A percentile compares a stretch with the other conserved stretches of the same genome.
Evolutionary conservation across 1,284 basidiomycete species (phyloP).

Genomic region (Golubevia pallescens): DNA sequence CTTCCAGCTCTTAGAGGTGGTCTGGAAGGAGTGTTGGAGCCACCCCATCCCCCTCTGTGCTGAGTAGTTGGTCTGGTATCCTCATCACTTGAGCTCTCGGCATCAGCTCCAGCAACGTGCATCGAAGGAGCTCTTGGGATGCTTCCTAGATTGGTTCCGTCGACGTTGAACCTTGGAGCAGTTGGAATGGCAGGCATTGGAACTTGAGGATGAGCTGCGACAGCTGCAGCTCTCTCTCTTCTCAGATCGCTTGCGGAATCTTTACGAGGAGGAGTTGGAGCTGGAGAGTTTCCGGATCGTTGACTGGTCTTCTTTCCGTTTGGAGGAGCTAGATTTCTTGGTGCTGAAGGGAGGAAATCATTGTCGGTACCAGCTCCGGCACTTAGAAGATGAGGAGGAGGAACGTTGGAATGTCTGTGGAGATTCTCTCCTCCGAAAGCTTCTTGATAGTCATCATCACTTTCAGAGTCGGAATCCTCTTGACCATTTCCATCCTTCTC

Average conservation of each 20-base stretch:
- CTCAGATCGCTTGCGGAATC: not conserved
- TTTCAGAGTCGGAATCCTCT: slow-evolving; percentile 32
- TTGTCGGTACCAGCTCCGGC: slow-evolving; percentile 27
- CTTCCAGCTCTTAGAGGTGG: not conserved
- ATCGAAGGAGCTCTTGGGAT: not conserved
- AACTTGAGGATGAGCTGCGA: not conserved
- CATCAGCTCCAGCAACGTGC: not conserved
- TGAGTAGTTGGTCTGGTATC: no score
- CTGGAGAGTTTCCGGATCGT: slow-evolving; percentile 4
- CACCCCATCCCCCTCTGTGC: no score
- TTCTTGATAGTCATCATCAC: slow-evolving; percentile 33
- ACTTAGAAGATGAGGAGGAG: slow-evolving; percentile 30
- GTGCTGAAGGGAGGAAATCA: slow-evolving; percentile 23
- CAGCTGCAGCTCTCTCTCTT: no score
- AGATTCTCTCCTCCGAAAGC: slow-evolving; percentile 20
- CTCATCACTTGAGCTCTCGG: no score
- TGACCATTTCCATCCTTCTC: slow-evolving; percentile 15
- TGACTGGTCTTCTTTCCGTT: not conserved
- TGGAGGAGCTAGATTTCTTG: not conserved
- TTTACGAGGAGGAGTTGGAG: slow-evolving; percentile 17
- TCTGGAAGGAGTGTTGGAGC: slow-evolving; percentile 2
- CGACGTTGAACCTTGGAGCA: slow-evolving; percentile 12
- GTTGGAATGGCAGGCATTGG: slow-evolving; percentile 10
- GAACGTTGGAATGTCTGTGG: slow-evolving; percentile 13
- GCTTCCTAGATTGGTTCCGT: not conserved